Base-by-base conservation (phyloP, 2,329 filamentous ascomycete species). In the Penicillium sp. region DNA sequence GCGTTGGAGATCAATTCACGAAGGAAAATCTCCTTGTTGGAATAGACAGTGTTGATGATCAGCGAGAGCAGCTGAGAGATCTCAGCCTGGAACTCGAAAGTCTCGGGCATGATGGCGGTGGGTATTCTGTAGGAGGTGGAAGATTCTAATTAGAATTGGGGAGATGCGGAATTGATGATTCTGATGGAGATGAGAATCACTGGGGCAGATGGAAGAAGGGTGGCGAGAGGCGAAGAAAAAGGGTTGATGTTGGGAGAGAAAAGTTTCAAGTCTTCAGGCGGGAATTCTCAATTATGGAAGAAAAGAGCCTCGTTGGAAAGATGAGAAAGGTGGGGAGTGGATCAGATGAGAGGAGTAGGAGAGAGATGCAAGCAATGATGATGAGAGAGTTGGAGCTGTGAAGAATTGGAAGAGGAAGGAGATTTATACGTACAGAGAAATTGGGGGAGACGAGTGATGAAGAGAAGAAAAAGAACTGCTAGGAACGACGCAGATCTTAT, bases 41-140 rank as follows among this genome's bases (percentile, higher is more conserved):
- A 97, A 88, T 98, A 99, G 85, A 99, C 95, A 71, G 95, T 98
- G 91, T 99, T 99, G 88, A 99, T 99, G 84, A 99, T 99, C 80
- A 99, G 91, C 73, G 90, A 93, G 79, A 99, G 91, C 71, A 99
- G 92, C 92, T 99, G 95, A 91, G 94, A 98, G 80, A 99, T 99
- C 91, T 99, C 95, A 90, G 95, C 95, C 90, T 99, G 95, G 87
- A 98, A 99, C 90, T 98, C 94, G 85, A 99, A 99, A 73, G 93
- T 97, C 86, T 98, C 93, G 71, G 92, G 83, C 92, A 96, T 97
- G 80, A 80, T 91, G 72, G 69, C 60, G 67, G 69, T 65, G 52
- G 26, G 57, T 55, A 59, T 64, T 62, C 61, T 65, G 60, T 49
- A 25, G 16, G 4, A 6, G 43, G 40, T 22, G 40, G 53, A 5